Evolutionary conservation across 805 yeast species (phyloP).

Genomic region (Candida andamanensis): DNA sequence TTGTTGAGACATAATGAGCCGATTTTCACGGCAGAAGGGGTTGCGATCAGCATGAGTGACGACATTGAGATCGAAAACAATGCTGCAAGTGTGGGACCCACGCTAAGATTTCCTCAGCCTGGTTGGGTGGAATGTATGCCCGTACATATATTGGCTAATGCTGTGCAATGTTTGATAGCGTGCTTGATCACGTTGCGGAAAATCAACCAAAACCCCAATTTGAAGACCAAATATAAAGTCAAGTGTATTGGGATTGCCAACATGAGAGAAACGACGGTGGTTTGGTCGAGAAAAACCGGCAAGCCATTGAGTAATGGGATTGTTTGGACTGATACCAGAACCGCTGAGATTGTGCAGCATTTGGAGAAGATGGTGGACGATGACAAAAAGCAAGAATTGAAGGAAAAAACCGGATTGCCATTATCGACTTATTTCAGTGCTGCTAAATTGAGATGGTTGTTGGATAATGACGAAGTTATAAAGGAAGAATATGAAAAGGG

Average conservation of each 20-base stretch:
- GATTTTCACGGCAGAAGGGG: slow-evolving; percentile 70
- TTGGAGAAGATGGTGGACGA: slow-evolving; percentile 50
- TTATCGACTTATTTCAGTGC: slow-evolving; percentile 89
- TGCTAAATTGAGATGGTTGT: slow-evolving; percentile 82
- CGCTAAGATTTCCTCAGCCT: slow-evolving; percentile 72
- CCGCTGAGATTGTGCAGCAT: slow-evolving; percentile 63
- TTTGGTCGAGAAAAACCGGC: slow-evolving; percentile 85
- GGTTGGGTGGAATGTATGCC: slow-evolving; percentile 97
- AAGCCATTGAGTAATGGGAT: slow-evolving; percentile 81
- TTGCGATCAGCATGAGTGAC: slow-evolving; percentile 56
- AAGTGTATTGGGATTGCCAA: slow-evolving; percentile 84
- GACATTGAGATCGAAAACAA: slow-evolving; percentile 60
- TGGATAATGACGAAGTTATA: slow-evolving; percentile 70
- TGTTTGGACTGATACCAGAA: slow-evolving; percentile 95
- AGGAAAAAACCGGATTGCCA: slow-evolving; percentile 75
- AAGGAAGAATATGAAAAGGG: slow-evolving; percentile 66
- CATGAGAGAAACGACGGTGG: slow-evolving; percentile 90
- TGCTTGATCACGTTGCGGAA: slow-evolving; percentile 54
- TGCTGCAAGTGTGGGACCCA: slow-evolving; percentile 52
- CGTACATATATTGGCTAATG: slow-evolving; percentile 71
- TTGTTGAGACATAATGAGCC: slow-evolving; percentile 47
- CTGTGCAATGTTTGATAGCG: slow-evolving; percentile 71
- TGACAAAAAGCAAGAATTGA: slow-evolving; percentile 52
- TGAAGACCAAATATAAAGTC: slow-evolving; percentile 54
- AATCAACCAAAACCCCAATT: slow-evolving; percentile 48